Evolutionary conservation across 129 eudicot genomes (phyloP).

Genomic region (Deinandra increscens): DNA sequence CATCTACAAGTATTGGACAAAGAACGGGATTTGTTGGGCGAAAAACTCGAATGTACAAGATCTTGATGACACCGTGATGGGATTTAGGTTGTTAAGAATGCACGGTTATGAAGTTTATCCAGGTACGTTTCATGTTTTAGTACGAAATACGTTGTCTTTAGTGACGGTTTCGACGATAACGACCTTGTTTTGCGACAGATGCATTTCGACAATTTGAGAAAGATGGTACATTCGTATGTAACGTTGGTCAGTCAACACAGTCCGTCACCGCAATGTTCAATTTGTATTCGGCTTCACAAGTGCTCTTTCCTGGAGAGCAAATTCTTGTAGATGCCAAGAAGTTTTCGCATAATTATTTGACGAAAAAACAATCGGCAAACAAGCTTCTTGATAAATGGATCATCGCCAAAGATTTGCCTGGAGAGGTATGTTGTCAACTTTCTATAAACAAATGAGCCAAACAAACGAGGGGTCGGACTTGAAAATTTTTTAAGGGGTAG

Average conservation of each 20-base stretch:
- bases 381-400: conserved; percentile 93
- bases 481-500: too few species aligned
- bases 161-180: neutral
- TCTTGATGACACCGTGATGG: conserved; percentile 97
- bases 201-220: conserved; percentile 68
- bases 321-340: conserved; percentile 64
- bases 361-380: conserved; percentile 54
- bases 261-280: conserved; percentile 94
- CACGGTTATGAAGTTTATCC: conserved; percentile 73
- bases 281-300: conserved; percentile 70
- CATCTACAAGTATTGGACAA: conserved; percentile 70
- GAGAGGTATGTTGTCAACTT: conserved; percentile 55
- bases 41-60: conserved; percentile 78
- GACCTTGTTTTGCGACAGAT: conserved; percentile 38
- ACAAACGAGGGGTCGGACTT: too few species aligned
- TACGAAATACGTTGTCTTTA: neutral
- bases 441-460: too few species aligned
- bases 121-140: conserved; percentile 37
- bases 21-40: conserved; percentile 90
- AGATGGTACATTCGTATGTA: conserved; percentile 70
- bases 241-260: conserved; percentile 78
- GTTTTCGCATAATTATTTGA: conserved; percentile 51
- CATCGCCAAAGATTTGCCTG: conserved; percentile 81
- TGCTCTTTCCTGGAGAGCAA: conserved; percentile 61
- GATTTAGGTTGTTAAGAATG: conserved; percentile 74